Conservation (phyloP, 2,329 filamentous ascomycete genomes). For the Colletotrichum sp. region DNA sequence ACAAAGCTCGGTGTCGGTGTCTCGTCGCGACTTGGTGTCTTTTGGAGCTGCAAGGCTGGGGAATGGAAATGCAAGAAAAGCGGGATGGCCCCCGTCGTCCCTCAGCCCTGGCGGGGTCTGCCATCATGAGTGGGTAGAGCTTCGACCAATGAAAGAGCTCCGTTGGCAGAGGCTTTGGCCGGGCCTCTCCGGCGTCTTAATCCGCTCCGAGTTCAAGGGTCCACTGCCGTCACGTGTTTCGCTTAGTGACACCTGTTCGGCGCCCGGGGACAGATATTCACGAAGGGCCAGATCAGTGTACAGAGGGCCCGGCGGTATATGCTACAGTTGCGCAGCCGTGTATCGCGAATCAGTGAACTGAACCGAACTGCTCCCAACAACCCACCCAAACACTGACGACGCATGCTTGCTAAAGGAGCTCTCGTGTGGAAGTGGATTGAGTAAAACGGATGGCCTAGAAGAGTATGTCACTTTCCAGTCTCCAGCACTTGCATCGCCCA, state of each 20-base stretch:
- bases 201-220: constrained; percentile 16
- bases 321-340: not conserved
- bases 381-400: constrained; percentile 27
- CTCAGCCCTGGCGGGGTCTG: constrained; percentile 17
- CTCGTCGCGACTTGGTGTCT: constrained; percentile 22
- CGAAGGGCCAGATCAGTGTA: constrained; percentile 30
- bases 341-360: constrained; percentile 1
- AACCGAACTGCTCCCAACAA: not conserved
- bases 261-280: constrained; percentile 41
- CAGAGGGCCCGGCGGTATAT: not conserved
- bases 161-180: not conserved
- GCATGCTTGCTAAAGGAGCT: not conserved
- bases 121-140: not conserved
- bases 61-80: constrained; percentile 9
- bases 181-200: not conserved
- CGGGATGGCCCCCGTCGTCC: constrained; percentile 2
- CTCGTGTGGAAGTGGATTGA: constrained; percentile 10
- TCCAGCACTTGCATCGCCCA: not conserved
- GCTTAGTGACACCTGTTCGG: constrained; percentile 47
- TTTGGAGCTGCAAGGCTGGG: constrained; percentile 22
- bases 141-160: constrained; percentile 9
- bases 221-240: constrained; percentile 35
- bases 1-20: constrained; percentile 5
- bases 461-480: not conserved
- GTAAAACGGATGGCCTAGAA: constrained; percentile 5